These are phyloP conservation scores for Penicillium salamii DNA, from an alignment of 495 filamentous ascomycete genomes.

Conservation along the genomic window DNA sequence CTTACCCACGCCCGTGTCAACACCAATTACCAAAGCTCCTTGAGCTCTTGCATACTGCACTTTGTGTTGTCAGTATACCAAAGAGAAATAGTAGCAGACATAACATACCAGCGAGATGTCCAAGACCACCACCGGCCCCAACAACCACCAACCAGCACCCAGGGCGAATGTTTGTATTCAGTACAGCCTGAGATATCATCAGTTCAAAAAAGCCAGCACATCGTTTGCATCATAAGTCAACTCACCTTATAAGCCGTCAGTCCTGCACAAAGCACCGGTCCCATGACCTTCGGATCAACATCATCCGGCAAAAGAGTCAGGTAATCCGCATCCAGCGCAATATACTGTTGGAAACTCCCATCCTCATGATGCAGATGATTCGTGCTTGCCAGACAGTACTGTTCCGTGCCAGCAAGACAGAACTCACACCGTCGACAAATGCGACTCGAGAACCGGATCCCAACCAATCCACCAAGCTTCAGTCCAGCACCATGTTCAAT, in stretches of 20 bases:
- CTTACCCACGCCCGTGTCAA: slow-evolving; percentile 45
- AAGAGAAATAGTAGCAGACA: background rate
- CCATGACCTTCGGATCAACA: slow-evolving; percentile 41
- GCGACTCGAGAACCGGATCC: slow-evolving; percentile 45
- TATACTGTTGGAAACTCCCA: slow-evolving; percentile 47
- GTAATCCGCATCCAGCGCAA: slow-evolving; percentile 46
- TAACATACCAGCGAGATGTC: slow-evolving; percentile 42
- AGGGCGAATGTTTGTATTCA: slow-evolving; percentile 38
- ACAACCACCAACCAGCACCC: slow-evolving; percentile 47
- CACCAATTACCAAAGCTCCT: slow-evolving; percentile 44
- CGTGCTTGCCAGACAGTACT: slow-evolving; percentile 42
- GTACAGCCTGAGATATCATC: slow-evolving; percentile 27
- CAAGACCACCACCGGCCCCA: slow-evolving; percentile 50
- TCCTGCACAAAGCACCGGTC: slow-evolving; percentile 46
- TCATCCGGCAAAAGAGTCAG: slow-evolving; percentile 45
- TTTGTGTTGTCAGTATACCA: slow-evolving; percentile 6
- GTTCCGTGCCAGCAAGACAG: slow-evolving; percentile 46
- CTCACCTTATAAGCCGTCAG: slow-evolving; percentile 36
- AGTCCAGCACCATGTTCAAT: slow-evolving; percentile 25
- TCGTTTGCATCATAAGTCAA: background rate
- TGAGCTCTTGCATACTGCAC: slow-evolving; percentile 49
- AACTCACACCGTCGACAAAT: slow-evolving; percentile 49
- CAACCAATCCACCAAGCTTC: slow-evolving; percentile 41
- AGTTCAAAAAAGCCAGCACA: background rate
- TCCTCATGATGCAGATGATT: slow-evolving; percentile 52